These are phyloP conservation scores for Ceratobasidium papillatum DNA, from an alignment of 1,284 basidiomycete species.

Conservation along the genomic window DNA sequence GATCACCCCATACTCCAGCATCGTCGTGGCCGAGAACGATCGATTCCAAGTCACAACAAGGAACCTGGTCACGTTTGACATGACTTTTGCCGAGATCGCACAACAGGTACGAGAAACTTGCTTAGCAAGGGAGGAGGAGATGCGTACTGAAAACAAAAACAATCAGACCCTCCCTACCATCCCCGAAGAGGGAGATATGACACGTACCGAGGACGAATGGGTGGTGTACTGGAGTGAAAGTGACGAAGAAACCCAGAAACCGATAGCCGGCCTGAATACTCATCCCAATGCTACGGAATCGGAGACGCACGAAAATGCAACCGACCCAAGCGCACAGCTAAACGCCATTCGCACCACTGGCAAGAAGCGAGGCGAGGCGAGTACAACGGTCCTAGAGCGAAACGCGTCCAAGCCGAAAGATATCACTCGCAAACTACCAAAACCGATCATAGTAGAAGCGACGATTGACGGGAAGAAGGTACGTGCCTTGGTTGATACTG, in stretches of 20 bases:
- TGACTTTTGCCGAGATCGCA: background rate
- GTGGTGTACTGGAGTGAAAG: background rate
- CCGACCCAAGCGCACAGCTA: background rate
- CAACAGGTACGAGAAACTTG: background rate
- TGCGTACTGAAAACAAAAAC: slow-evolving; percentile 26
- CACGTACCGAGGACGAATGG: slow-evolving; percentile 37
- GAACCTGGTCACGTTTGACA: background rate
- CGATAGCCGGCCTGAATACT: background rate
- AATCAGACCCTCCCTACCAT: slow-evolving; percentile 28
- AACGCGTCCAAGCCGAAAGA: slow-evolving; percentile 45
- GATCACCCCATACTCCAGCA: background rate
- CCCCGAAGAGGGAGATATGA: background rate
- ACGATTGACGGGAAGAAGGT: slow-evolving; percentile 51
- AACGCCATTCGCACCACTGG: background rate
- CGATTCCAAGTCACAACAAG: background rate
- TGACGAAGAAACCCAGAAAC: background rate
- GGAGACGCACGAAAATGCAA: background rate
- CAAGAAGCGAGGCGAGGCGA: background rate
- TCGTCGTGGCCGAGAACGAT: background rate
- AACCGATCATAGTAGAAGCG: slow-evolving; percentile 45
- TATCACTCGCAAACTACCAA: background rate
- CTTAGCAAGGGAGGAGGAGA: background rate
- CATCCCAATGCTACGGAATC: background rate
- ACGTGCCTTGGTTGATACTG: slow-evolving; percentile 52
- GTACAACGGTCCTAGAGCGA: slow-evolving; percentile 29